phyloP scores from a whole-genome alignment of 257 asterid species.

The Petunia secreta region DNA sequence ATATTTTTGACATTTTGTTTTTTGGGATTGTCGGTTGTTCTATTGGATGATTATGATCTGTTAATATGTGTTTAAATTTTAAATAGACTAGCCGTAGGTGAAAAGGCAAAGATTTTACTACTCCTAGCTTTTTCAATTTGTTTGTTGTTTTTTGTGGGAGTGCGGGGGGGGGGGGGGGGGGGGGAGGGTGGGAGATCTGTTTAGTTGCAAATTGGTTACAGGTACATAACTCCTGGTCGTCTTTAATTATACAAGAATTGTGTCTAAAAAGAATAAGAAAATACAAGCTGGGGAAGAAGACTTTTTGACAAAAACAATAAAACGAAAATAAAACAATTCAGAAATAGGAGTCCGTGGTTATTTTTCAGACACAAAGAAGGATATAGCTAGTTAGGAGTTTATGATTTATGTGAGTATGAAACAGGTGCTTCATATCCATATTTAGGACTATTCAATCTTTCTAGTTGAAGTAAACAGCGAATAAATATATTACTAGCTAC shows the following conservation, averaged over 20 bases:
- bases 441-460: not conserved
- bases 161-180: not conserved
- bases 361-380: conserved; percentile 21
- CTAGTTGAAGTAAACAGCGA: conserved; percentile 23
- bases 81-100: not conserved
- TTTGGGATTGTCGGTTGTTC: not conserved
- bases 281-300: not conserved
- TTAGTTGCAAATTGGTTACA: conserved; percentile 20
- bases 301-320: not conserved
- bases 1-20: not conserved
- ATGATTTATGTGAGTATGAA: not conserved
- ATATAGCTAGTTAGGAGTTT: not conserved
- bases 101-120: not conserved
- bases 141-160: too few relatives aligned
- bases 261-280: not conserved
- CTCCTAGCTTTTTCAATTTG: too few relatives aligned
- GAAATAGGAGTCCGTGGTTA: not conserved
- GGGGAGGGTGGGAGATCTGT: not conserved
- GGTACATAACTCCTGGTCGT: not conserved
- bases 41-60: not conserved
- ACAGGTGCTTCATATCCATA: not conserved
- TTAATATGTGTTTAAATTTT: not conserved
- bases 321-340: not conserved
- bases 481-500: not conserved
- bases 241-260: not conserved